These are phyloP conservation scores for Yamadazyma phyllophila DNA, from an alignment of 805 yeast species.

Conservation along the genomic window DNA sequence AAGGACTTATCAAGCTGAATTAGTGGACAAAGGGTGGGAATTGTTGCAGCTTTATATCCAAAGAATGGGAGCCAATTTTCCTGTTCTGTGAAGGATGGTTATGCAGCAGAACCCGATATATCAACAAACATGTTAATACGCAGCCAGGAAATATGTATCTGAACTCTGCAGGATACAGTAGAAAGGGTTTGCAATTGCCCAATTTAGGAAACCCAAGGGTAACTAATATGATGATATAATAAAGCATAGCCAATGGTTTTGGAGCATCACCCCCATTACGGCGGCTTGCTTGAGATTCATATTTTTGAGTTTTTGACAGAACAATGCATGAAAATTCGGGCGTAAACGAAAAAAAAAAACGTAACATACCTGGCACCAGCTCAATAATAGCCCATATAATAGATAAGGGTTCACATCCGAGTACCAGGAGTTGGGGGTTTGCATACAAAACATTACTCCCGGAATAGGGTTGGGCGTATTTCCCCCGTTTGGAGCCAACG, in stretches of 20 bases:
- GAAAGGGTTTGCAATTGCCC: slow-evolving; percentile 1
- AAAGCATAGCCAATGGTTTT: neutral
- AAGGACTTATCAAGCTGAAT: slow-evolving; percentile 3
- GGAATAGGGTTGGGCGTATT: neutral
- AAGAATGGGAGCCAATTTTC: no score
- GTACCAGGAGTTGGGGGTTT: neutral
- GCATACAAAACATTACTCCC: neutral
- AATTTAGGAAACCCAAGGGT: neutral
- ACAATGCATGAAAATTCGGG: neutral
- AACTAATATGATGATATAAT: neutral
- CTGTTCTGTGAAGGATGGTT: neutral
- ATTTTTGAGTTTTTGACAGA: neutral
- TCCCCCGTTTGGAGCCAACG: neutral
- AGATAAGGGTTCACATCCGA: neutral
- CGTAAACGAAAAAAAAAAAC: neutral
- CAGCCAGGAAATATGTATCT: neutral
- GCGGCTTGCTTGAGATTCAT: neutral
- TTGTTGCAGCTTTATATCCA: neutral
- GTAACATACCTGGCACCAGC: no score
- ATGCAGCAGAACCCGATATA: neutral
- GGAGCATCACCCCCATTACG: neutral
- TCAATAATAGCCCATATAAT: neutral
- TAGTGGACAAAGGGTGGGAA: neutral
- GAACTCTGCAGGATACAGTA: neutral
- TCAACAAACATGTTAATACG: neutral